phyloP scores from a whole-genome alignment of 148 eudicot genomes.

The Camellia japonica region DNA sequence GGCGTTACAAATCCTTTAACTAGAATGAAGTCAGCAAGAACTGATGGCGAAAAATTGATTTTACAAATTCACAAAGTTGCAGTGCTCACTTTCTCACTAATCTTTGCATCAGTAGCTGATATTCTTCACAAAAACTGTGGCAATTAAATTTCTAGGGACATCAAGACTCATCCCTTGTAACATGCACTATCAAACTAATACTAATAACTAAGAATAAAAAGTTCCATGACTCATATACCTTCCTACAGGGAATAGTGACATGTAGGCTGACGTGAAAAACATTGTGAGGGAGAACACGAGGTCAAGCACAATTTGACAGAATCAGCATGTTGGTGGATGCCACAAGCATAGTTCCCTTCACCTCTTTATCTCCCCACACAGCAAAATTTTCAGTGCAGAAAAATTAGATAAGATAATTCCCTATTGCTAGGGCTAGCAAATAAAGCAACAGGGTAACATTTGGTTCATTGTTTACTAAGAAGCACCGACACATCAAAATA shows the following conservation, averaged over 20 bases:
- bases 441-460: neutral
- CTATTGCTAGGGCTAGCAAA: neutral
- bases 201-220: too few relatives aligned
- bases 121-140: neutral
- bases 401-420: neutral
- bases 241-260: neutral
- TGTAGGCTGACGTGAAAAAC: neutral
- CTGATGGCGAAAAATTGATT: neutral
- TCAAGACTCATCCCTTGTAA: neutral
- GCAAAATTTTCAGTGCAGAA: neutral
- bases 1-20: neutral
- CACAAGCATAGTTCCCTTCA: neutral
- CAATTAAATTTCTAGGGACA: neutral
- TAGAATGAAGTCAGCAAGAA: neutral
- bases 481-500: too few relatives aligned
- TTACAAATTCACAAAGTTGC: neutral
- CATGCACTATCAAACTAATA: neutral
- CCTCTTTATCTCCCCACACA: neutral
- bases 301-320: neutral
- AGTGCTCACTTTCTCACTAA: neutral
- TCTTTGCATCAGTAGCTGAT: neutral
- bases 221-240: neutral
- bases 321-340: neutral
- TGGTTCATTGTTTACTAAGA: too few relatives aligned
- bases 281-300: neutral